phyloP scores from a whole-genome alignment of 2,329 filamentous ascomycete genomes.

The Bisporella sp. region DNA sequence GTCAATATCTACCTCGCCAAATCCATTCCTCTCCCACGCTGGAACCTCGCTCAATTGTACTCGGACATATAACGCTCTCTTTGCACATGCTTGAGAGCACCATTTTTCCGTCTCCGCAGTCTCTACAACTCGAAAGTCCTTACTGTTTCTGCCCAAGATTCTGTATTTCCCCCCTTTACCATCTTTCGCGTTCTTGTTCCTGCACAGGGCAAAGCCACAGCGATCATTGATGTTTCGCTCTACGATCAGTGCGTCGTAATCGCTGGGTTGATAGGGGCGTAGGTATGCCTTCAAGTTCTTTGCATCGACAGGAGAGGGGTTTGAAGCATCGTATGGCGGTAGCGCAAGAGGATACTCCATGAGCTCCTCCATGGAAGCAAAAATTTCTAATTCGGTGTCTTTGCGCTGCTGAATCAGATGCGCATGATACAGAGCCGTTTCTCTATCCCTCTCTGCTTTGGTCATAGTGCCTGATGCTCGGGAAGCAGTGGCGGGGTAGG shows the following conservation, averaged over 20 bases:
- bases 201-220: slow-evolving; percentile 82
- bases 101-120: slow-evolving; percentile 73
- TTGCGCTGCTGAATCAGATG: slow-evolving; percentile 76
- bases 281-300: slow-evolving; percentile 59
- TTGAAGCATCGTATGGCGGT: slow-evolving; percentile 39
- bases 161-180: slow-evolving; percentile 58
- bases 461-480: slow-evolving; percentile 29
- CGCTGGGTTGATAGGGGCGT: slow-evolving; percentile 70
- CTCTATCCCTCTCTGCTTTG: slow-evolving; percentile 41
- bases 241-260: slow-evolving; percentile 82
- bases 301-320: slow-evolving; percentile 53
- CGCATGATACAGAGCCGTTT: slow-evolving; percentile 76
- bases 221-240: slow-evolving; percentile 79
- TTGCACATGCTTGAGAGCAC: slow-evolving; percentile 76
- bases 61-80: slow-evolving; percentile 75
- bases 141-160: slow-evolving; percentile 47
- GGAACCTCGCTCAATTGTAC: slow-evolving; percentile 82
- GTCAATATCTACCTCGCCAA: slow-evolving; percentile 39
- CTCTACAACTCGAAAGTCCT: slow-evolving; percentile 59
- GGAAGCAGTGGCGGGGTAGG: slow-evolving; percentile 32
- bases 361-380: slow-evolving; percentile 61
- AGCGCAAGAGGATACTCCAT: slow-evolving; percentile 30
- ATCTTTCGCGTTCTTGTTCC: slow-evolving; percentile 51
- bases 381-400: slow-evolving; percentile 66
- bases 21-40: slow-evolving; percentile 66